A percentile compares a stretch with the other conserved stretches of the same genome.
These are phyloP conservation scores for Colletotrichum sp. DNA, from an alignment of 2,329 filamentous ascomycete species.

Conservation along the genomic window DNA sequence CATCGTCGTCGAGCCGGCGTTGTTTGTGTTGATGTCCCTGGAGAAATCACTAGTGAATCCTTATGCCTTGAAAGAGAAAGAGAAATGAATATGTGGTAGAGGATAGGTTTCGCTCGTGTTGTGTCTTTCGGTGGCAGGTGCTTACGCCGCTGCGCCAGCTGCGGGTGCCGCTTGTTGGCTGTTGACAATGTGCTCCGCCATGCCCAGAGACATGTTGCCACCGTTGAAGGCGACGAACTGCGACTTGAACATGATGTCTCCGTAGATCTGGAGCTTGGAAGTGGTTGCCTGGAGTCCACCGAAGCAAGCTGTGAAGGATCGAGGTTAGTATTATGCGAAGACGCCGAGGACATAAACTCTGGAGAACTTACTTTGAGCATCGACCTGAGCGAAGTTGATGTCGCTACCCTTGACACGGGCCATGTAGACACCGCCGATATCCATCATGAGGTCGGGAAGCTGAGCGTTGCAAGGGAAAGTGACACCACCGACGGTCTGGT, in stretches of 20 bases:
- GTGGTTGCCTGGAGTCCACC: conserved; percentile 70
- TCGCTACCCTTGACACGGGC: conserved; percentile 59
- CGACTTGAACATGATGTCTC: conserved; percentile 67
- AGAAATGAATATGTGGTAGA: not conserved
- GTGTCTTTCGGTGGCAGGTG: conserved; percentile 3
- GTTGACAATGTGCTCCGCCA: conserved; percentile 39
- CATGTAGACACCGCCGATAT: conserved; percentile 62
- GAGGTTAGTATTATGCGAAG: not conserved
- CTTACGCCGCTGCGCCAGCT: conserved; percentile 18
- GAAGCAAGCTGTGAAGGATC: conserved; percentile 57
- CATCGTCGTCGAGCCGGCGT: conserved; percentile 5
- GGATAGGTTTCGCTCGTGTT: not conserved
- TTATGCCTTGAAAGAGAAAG: conserved; percentile 2
- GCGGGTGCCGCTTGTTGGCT: not conserved
- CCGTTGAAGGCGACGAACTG: conserved; percentile 64
- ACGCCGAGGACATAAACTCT: conserved; percentile 5
- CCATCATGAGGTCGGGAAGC: conserved; percentile 57
- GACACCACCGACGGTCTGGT: conserved; percentile 46
- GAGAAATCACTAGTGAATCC: conserved; percentile 13
- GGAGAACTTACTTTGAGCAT: conserved; percentile 52
- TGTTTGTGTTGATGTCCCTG: conserved; percentile 13
- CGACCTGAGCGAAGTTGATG: conserved; percentile 58
- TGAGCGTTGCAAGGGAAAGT: conserved; percentile 50
- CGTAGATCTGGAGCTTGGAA: conserved; percentile 64
- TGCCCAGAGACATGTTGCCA: conserved; percentile 58